Evolutionary conservation across 495 filamentous ascomycete species (phyloP), one percentile per base, ranked within the genome.

Genomic region (Lindgomyces ingoldianus): DNA sequence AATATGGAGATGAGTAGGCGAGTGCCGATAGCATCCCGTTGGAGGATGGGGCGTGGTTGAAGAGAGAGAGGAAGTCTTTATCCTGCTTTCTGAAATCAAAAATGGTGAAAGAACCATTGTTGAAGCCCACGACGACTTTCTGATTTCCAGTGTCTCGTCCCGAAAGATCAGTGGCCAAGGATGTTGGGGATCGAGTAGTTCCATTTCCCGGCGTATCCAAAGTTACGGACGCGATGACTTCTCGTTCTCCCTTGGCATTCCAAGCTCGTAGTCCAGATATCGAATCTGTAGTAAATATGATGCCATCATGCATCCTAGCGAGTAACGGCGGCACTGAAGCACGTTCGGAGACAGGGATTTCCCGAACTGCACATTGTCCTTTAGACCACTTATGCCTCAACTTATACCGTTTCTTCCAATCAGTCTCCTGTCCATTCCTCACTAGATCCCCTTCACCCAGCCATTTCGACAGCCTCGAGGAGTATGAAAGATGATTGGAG

Each of bases 391-490:
- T 98, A 71, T 97, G 89, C 53, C 89, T 84, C 33, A 97, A 81
- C 69, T 88, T 91, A 75, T 93, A 98, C 67, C 94, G 89, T 54
- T 82, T 81, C 79, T 97, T 97, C 94, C 94, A 98, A 74, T 89
- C 82, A 14, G 84, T 89, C 21, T 73, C 69, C 21, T 65, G 74
- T 33, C 78, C 81, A 27, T 78, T 80, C 45, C 76, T 76, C 18
- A 84, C 79, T 24, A 89, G 74, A 61, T 82, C 79, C 57, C 82
- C 78, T 60, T 86, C 90, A 59, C 91, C 89, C n/a, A 92, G 82
- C 93, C 93, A 96, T 76, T 88, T 87, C 16, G 90, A 87, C 45
- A 85, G 78, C 52, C 84, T 85, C 4, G 89, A 90, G 0, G 89
- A 87, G 66, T 91, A 92, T 42, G 83, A 79, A 9, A 87, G 74